Evolutionary conservation across 2,329 filamentous ascomycete species (phyloP).

Genomic region (Aspergillus calidoustus): DNA sequence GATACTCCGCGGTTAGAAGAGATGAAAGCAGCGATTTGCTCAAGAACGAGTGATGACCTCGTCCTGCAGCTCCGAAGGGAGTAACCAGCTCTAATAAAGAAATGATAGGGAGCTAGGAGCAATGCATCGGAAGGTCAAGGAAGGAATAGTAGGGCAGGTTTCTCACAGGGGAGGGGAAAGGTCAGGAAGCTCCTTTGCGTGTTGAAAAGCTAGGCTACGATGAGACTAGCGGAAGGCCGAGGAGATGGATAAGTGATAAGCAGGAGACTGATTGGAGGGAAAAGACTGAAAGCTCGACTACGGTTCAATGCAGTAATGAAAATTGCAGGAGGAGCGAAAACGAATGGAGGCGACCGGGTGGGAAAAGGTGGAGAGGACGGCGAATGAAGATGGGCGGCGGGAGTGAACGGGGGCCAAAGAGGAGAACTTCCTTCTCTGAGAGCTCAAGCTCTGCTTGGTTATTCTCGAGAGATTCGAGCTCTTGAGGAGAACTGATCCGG

Average conservation of each 20-base stretch:
- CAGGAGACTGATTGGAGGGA: constrained; percentile 20
- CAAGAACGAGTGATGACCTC: constrained; percentile 16
- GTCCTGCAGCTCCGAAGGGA: constrained; percentile 18
- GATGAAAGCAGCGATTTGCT: constrained; percentile 7
- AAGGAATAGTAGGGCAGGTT: constrained; percentile 17
- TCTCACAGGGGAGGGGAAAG: constrained; percentile 17
- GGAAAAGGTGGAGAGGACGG: constrained; percentile 11
- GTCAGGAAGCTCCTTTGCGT: constrained; percentile 18
- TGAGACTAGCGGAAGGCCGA: constrained; percentile 15
- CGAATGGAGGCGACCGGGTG: constrained; percentile 15
- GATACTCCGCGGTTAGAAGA: neutral
- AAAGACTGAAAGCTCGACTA: constrained; percentile 12
- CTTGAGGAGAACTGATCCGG: constrained; percentile 3
- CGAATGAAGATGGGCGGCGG: constrained; percentile 9
- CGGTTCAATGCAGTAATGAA: constrained; percentile 13
- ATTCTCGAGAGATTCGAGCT: neutral
- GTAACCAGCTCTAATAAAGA: constrained; percentile 16
- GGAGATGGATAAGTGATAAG: constrained; percentile 22
- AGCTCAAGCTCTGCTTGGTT: neutral
- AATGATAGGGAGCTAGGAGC: constrained; percentile 10
- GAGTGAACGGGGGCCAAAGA: constrained; percentile 9
- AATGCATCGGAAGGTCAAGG: constrained; percentile 16
- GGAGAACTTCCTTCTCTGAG: neutral
- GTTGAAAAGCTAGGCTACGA: constrained; percentile 14
- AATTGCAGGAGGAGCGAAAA: constrained; percentile 11